These are phyloP conservation scores for Tolypocladium sp. DNA, from an alignment of 2,329 filamentous ascomycete genomes.

Conservation along the genomic window DNA sequence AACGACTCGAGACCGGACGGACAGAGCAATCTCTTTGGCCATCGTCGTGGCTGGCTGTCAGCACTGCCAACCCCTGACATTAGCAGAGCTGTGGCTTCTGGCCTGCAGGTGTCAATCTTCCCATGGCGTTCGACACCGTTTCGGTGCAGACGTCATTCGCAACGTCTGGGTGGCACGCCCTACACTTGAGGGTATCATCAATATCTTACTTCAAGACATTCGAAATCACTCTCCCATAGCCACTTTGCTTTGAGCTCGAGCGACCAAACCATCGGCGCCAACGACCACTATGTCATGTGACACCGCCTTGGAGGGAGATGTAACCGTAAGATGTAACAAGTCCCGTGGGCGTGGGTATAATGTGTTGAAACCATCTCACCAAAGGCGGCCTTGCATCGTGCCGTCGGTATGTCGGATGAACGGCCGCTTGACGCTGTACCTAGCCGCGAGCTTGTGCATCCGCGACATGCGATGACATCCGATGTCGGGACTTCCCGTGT, in stretches of 20 bases:
- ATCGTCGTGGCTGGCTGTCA: neutral
- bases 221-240: neutral
- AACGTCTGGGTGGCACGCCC: neutral
- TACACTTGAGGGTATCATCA: neutral
- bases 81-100: neutral
- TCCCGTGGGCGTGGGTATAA: neutral
- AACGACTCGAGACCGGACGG: neutral
- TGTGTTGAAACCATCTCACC: neutral
- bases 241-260: neutral
- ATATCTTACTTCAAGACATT: neutral
- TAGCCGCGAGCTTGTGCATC: neutral
- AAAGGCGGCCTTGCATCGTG: neutral
- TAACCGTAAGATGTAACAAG: neutral
- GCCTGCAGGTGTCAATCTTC: neutral
- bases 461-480: neutral
- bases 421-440: neutral
- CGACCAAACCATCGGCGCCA: neutral
- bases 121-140: neutral
- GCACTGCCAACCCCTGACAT: neutral
- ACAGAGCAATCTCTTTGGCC: neutral
- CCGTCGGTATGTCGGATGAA: neutral
- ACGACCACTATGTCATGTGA: neutral
- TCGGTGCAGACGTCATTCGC: neutral
- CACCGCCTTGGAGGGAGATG: neutral
- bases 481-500: neutral